These are phyloP conservation scores for Rhizopogon sp. DNA, from an alignment of 768 basidiomycete genomes.

Conservation along the genomic window DNA sequence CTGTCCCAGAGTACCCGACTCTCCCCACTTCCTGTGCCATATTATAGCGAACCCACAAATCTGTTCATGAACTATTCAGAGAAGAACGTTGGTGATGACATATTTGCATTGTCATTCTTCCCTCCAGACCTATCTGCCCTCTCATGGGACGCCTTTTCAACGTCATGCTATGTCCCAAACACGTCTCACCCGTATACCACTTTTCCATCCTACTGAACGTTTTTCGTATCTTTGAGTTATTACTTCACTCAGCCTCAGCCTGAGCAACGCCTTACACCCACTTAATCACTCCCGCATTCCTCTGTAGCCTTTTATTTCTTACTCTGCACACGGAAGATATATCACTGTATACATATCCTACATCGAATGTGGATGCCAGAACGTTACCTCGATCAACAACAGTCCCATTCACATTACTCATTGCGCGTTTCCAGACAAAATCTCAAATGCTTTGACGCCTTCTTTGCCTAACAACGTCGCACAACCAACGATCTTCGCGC, in stretches of 20 bases:
- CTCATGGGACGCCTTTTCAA: slow-evolving; percentile 13
- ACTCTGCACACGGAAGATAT: background rate
- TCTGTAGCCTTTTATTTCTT: slow-evolving; percentile 16
- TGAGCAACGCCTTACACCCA: slow-evolving; percentile 12
- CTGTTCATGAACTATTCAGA: background rate
- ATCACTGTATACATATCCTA: background rate
- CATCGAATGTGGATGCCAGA: background rate
- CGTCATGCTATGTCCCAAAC: background rate
- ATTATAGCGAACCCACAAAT: background rate
- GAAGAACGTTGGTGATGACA: background rate
- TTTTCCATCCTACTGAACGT: background rate
- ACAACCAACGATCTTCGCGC: slow-evolving; percentile 67
- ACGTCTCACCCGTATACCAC: background rate
- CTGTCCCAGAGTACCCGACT: background rate
- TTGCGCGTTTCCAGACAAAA: slow-evolving; percentile 16
- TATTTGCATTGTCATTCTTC: background rate
- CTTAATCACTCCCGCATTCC: slow-evolving; percentile 3
- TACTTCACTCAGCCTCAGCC: slow-evolving; percentile 15
- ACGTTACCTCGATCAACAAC: background rate
- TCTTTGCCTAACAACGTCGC: slow-evolving; percentile 53
- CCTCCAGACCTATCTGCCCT: slow-evolving; percentile 13
- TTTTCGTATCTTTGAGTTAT: slow-evolving; percentile 20
- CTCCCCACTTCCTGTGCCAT: background rate
- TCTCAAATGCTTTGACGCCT: slow-evolving; percentile 50
- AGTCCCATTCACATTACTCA: background rate